phyloP scores from a whole-genome alignment of 768 basidiomycete genomes.

The Suillus americanus region DNA sequence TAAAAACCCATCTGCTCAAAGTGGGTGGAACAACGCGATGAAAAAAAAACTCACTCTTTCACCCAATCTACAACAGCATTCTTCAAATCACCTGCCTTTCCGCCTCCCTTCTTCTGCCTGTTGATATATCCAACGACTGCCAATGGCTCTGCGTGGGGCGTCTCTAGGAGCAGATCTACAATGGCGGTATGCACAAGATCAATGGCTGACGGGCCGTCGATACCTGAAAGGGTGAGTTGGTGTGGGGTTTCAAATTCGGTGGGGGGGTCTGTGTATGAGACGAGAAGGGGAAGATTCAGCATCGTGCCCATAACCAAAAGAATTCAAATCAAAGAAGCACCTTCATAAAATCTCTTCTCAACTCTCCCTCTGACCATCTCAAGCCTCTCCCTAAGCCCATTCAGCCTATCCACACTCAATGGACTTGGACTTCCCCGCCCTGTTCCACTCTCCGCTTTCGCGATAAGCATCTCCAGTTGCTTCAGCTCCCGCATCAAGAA shows the following conservation, averaged over 20 bases:
- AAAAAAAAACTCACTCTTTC: slow-evolving; percentile 15
- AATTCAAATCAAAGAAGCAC: neutral
- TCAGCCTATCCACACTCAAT: slow-evolving; percentile 1
- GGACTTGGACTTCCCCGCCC: slow-evolving; percentile 5
- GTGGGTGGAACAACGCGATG: neutral
- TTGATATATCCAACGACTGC: slow-evolving; percentile 7
- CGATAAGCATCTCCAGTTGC: neutral
- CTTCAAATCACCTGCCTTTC: slow-evolving; percentile 1
- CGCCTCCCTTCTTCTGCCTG: slow-evolving; percentile 13
- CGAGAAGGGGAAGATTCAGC: neutral
- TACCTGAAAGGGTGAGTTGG: slow-evolving; percentile 5
- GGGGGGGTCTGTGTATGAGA: neutral
- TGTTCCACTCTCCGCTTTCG: neutral
- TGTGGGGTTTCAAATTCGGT: neutral
- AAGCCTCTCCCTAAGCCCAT: slow-evolving; percentile 2
- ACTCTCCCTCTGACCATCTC: neutral
- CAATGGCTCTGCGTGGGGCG: neutral
- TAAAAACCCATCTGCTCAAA: neutral
- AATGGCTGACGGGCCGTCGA: neutral
- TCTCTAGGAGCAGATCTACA: neutral
- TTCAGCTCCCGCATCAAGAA: slow-evolving; percentile 3
- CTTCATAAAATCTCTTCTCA: neutral
- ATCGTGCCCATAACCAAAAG: neutral
- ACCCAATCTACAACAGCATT: slow-evolving; percentile 12
- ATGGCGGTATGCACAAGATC: slow-evolving; percentile 1